phyloP scores from a whole-genome alignment of 306 rosid species.

The Gastrolobium bilobum region DNA sequence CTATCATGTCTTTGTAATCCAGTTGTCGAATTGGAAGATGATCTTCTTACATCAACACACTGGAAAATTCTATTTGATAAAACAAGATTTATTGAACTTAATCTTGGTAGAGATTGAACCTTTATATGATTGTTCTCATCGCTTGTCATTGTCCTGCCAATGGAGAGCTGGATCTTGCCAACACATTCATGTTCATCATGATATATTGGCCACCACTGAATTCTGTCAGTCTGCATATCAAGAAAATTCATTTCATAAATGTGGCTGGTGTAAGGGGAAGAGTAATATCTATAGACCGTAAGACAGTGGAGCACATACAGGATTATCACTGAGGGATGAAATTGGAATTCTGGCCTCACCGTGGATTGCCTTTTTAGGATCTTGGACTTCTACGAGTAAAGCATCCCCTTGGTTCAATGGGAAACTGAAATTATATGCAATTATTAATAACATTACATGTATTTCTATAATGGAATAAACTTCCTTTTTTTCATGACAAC shows the following conservation, averaged over 20 bases:
- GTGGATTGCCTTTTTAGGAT: slow-evolving; percentile 68
- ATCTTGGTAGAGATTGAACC: slow-evolving; percentile 60
- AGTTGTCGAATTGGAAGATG: slow-evolving; percentile 20
- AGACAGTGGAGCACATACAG: slow-evolving; percentile 59
- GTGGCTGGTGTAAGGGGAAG: slow-evolving; percentile 20
- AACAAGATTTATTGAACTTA: slow-evolving; percentile 30
- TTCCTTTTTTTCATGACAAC: slow-evolving; percentile 20
- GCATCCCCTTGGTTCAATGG: slow-evolving; percentile 94
- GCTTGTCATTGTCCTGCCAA: slow-evolving; percentile 73
- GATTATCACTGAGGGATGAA: slow-evolving; percentile 78
- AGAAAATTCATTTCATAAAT: slow-evolving; percentile 40
- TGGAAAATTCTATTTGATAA: slow-evolving; percentile 7
- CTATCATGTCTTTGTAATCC: slow-evolving; percentile 10
- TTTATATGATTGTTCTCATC: slow-evolving; percentile 80
- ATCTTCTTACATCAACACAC: slow-evolving; percentile 30
- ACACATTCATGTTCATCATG: slow-evolving; percentile 88
- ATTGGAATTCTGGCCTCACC: slow-evolving; percentile 87
- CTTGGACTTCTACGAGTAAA: slow-evolving; percentile 84
- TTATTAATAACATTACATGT: background rate
- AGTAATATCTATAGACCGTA: slow-evolving; percentile 2
- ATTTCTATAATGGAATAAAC: slow-evolving; percentile 43
- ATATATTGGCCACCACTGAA: slow-evolving; percentile 95
- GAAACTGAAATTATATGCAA: slow-evolving; percentile 69
- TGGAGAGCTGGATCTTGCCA: slow-evolving; percentile 91
- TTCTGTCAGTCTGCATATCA: slow-evolving; percentile 73